Base-by-base conservation (phyloP, 148 eudicot species). In the Cornus kousa region DNA sequence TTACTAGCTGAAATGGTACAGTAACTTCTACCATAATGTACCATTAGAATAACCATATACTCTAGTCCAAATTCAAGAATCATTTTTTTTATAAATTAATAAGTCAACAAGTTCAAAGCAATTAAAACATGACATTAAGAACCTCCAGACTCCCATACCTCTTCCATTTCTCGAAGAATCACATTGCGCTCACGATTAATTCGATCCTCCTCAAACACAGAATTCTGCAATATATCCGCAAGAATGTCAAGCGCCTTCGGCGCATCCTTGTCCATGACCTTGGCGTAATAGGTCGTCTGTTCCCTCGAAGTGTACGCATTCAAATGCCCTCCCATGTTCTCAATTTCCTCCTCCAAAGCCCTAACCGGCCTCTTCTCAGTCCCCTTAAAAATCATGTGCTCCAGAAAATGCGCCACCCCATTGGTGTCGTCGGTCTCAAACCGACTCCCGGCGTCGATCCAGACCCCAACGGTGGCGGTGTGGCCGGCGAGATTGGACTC, bases 371-470 rank as follows among this genome's bases (percentile, higher is more conserved):
- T 82, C 43, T 76, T 80, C 48, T 80, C 83, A 0, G 86, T 83
- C 31, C 84, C 89, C 64, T 87, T 86, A 62, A 89, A 78, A 6
- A 85, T 85, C 80, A 86, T 67, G 71, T 81, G 91, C 75, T 87
- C 86, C 55, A 89, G 40, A 35, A 91, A 91, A 68, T 80, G 78
- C 16, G 88, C 88, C 14, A 87, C 84, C 0, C 94, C 94, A 10
- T 81, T 89, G 7, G 72, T 80, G 72, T 83, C 88, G n/a, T 91
- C 92, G 0, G 80, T 53, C 48, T 91, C 94, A 46, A 88, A 91
- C 23, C 94, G 50, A 12, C 88, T 81, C 2, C 94, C 94, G 7
- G 94, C 82, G 66, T 90, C 92, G 69, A 90, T 73, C 76, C 83
- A 79, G 4, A 90, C 87, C 0, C 87, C 81, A 59, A 90, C 81